These are phyloP conservation scores for Amanita pseudoporphyria DNA, from an alignment of 768 basidiomycete genomes.

Conservation along the genomic window DNA sequence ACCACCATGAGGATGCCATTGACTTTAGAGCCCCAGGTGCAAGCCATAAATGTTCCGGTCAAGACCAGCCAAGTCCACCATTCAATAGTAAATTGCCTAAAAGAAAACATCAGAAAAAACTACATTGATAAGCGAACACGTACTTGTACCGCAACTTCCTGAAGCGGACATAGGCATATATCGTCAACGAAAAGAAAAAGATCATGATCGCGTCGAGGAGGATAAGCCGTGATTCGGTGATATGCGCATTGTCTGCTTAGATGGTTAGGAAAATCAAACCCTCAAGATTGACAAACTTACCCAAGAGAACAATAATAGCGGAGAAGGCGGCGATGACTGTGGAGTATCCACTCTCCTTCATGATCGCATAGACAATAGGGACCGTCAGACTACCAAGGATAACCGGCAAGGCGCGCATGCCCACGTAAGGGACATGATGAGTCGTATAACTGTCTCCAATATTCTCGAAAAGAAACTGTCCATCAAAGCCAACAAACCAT, in stretches of 20 bases:
- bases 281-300: conserved; percentile 34
- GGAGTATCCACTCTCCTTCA: conserved; percentile 97
- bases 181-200: conserved; percentile 91
- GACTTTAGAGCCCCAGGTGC: conserved; percentile 96
- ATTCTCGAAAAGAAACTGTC: conserved; percentile 86
- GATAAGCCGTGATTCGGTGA: conserved; percentile 94
- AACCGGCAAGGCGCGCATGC: conserved; percentile 88
- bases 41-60: conserved; percentile 93
- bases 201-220: conserved; percentile 90
- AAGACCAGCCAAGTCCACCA: conserved; percentile 96
- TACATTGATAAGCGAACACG: conserved; percentile 14
- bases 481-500: conserved; percentile 96
- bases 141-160: conserved; percentile 87
- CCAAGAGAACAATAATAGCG: conserved; percentile 77
- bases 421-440: conserved; percentile 86
- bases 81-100: conserved; percentile 73
- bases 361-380: conserved; percentile 93
- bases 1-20: conserved; percentile 95
- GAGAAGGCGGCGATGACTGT: conserved; percentile 87
- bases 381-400: no score
- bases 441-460: conserved; percentile 91
- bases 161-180: conserved; percentile 91
- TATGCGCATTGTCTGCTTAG: conserved; percentile 84
- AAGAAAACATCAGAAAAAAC: conserved; percentile 1
- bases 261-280: background rate